These are phyloP conservation scores for Lactifluus echinatus DNA, from an alignment of 768 basidiomycete genomes.

Conservation along the genomic window DNA sequence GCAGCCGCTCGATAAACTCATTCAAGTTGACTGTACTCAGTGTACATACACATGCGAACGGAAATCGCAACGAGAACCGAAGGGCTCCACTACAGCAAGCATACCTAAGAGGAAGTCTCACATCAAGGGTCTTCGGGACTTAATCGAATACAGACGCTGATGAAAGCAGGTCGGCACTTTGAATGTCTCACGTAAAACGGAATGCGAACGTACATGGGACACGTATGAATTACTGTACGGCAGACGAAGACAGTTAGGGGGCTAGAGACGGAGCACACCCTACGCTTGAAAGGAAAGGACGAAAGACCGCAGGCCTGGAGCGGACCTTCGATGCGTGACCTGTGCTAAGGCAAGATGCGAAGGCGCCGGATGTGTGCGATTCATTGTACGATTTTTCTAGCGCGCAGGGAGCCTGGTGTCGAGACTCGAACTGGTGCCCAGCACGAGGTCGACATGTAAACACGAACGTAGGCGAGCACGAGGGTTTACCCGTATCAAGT, in stretches of 20 bases:
- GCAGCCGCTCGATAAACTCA: background rate
- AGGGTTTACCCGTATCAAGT: slow-evolving; percentile 7
- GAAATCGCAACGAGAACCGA: background rate
- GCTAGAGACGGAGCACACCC: background rate
- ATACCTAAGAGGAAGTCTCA: background rate
- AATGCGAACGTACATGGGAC: background rate
- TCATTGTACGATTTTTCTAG: background rate
- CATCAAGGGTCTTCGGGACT: no score
- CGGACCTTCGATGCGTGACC: background rate
- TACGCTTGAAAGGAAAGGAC: background rate
- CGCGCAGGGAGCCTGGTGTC: background rate
- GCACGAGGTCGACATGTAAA: slow-evolving; percentile 10
- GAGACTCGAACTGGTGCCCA: background rate
- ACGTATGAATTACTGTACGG: background rate
- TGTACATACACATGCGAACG: background rate
- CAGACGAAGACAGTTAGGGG: slow-evolving; percentile 11
- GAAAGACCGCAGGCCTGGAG: background rate
- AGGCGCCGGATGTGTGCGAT: slow-evolving; percentile 1
- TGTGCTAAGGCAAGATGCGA: background rate
- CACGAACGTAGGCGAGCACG: slow-evolving; percentile 5
- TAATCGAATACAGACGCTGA: no score
- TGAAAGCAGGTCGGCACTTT: background rate
- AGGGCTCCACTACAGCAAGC: background rate
- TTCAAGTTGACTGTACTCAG: background rate
- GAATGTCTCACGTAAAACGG: slow-evolving; percentile 4